Base-by-base conservation (phyloP, 2,329 filamentous ascomycete genomes). In the Cytospora chrysosperma region DNA sequence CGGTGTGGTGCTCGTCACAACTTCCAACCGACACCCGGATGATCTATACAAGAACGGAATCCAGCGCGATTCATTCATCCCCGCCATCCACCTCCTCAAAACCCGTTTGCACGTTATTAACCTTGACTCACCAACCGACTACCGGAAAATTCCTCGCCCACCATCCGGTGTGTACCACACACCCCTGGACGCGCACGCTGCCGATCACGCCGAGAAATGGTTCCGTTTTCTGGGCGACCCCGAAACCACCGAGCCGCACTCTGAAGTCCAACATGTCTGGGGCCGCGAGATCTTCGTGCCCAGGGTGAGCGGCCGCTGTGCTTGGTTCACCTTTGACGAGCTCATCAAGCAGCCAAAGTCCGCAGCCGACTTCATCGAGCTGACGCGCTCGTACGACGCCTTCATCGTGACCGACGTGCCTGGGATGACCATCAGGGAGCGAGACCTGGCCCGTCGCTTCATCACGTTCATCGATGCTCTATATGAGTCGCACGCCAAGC, bases 31-130 rank as follows among this genome's bases (percentile, higher is more conserved):
- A n/a, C 93, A 97, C 70, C 95, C 95, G 0, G 88, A 96, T 71
- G 94, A 99, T 65, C 84, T 99, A 9, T 99, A 99, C 82, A 97
- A 95, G 77, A 99, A 99, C 74, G 95, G 95, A 62, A 94, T 99
- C 68, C 95, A 99, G 78, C 88, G 95, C 64, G 89, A 96, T 69
- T 96, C 92, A 8, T 99, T 99, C 74, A 85, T 99, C 57, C 95
- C 95, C 0, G 96, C 94, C 69, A 99, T 99, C 73, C 89, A 93
- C 67, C 88, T 99, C 4, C 87, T 99, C 52, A 94, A 97, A 75
- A 85, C 82, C 47, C 87, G 89, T 2, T 85, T 99, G 10, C 88
- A 91, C 60, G 92, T 98, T 55, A 91, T 99, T 70, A 97, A 97
- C 76, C 88, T 99, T 64, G 91, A 99, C 79, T 97, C 93, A 2